phyloP scores from a whole-genome alignment of 805 yeast genomes.

The Kregervanrija delftensis region DNA sequence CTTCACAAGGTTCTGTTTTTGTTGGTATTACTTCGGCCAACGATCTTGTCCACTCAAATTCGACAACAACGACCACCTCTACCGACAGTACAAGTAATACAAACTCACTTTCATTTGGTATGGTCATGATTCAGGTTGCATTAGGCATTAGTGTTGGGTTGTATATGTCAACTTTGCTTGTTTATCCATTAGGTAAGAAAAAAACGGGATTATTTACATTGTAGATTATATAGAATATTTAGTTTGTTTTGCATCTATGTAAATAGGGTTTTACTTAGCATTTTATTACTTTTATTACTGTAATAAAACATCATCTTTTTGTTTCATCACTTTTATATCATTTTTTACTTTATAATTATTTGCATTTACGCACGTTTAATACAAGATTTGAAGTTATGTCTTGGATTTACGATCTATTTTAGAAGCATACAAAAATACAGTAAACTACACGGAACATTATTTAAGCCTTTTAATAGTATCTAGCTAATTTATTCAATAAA shows the following conservation, averaged over 20 bases:
- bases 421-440: too few relatives aligned
- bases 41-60: slow-evolving; percentile 40
- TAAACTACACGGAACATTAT: too few relatives aligned
- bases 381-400: too few relatives aligned
- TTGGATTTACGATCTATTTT: too few relatives aligned
- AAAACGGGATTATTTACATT: slow-evolving; percentile 81
- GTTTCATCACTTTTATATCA: too few relatives aligned
- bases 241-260: neutral
- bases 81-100: slow-evolving; percentile 8
- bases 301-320: too few relatives aligned
- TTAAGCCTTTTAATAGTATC: neutral
- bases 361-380: too few relatives aligned
- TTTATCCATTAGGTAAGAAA: slow-evolving; percentile 89
- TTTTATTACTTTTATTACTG: too few relatives aligned
- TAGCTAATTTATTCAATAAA: neutral
- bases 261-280: too few relatives aligned
- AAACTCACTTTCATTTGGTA: slow-evolving; percentile 50
- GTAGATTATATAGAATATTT: slow-evolving; percentile 20
- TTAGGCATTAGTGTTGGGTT: slow-evolving; percentile 92
- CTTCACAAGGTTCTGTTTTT: slow-evolving; percentile 78
- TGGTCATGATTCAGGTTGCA: slow-evolving; percentile 87
- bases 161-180: slow-evolving; percentile 82
- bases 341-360: too few relatives aligned
- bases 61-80: slow-evolving; percentile 19
- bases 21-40: slow-evolving; percentile 78